Evolutionary conservation across 495 filamentous ascomycete genomes (phyloP).

Genomic region (Penicillium argentinense): DNA sequence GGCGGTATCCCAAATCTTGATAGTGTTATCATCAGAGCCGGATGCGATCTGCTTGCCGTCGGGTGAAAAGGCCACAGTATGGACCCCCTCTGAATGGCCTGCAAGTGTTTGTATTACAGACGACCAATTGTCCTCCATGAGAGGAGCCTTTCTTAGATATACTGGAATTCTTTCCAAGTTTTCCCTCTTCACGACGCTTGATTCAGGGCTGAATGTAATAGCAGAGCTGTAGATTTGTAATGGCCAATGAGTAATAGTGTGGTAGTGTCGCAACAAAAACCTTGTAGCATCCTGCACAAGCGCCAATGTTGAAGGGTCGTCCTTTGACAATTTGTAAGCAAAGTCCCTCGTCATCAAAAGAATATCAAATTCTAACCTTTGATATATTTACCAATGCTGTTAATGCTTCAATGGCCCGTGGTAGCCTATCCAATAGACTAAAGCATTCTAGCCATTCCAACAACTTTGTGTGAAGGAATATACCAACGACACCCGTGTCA

Average conservation of each 20-base stretch:
- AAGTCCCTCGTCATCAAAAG: no score
- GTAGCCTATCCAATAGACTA: conserved; percentile 21
- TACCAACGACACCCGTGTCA: conserved; percentile 6
- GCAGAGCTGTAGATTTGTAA: conserved; percentile 19
- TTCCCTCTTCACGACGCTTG: conserved; percentile 12
- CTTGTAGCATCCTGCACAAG: conserved; percentile 22
- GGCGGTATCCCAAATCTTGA: conserved; percentile 24
- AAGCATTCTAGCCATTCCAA: conserved; percentile 30
- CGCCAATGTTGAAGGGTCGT: neutral
- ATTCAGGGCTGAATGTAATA: conserved; percentile 15
- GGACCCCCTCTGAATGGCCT: no score
- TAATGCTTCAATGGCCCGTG: conserved; percentile 11
- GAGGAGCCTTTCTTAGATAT: neutral
- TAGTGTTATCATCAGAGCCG: conserved; percentile 27
- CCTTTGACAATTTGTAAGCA: neutral
- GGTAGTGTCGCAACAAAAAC: conserved; percentile 22
- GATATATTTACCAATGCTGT: conserved; percentile 5
- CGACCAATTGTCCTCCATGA: neutral
- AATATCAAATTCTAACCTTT: no score
- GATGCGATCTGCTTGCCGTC: no score
- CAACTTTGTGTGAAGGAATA: conserved; percentile 17
- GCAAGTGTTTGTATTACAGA: neutral
- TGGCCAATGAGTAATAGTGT: conserved; percentile 17
- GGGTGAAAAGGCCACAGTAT: no score
- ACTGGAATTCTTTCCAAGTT: conserved; percentile 11